These are phyloP conservation scores for Alternaria postmessia DNA, from an alignment of 2,329 filamentous ascomycete genomes.

Conservation along the genomic window DNA sequence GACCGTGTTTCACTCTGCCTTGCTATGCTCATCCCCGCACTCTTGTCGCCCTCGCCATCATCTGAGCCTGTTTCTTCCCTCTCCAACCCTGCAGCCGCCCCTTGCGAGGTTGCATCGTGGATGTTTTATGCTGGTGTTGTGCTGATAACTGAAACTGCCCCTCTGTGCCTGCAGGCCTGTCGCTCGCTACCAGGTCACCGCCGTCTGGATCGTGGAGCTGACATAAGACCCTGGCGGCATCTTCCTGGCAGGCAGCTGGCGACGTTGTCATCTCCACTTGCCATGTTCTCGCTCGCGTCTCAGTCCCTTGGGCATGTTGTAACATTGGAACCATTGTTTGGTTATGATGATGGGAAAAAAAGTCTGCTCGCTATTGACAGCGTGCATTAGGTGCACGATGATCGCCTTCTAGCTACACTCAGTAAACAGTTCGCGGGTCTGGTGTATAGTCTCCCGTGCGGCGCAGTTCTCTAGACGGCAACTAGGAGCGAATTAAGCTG, in stretches of 20 bases:
- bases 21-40: conserved; percentile 21
- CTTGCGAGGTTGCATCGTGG: conserved; percentile 21
- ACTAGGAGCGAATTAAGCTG: conserved; percentile 27
- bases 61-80: conserved; percentile 17
- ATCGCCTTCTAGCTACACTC: conserved; percentile 1
- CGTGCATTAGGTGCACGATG: background rate
- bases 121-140: conserved; percentile 9
- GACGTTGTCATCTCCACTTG: background rate
- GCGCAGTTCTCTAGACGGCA: conserved; percentile 23
- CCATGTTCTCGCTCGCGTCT: background rate
- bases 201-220: conserved; percentile 1
- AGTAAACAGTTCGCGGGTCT: conserved; percentile 7
- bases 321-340: background rate
- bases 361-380: background rate
- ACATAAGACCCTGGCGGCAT: background rate
- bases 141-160: conserved; percentile 13
- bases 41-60: conserved; percentile 26
- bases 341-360: background rate
- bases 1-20: conserved; percentile 33
- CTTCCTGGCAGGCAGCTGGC: background rate
- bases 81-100: conserved; percentile 11
- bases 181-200: conserved; percentile 8
- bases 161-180: conserved; percentile 3
- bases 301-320: background rate
- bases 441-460: conserved; percentile 1